Percentiles rank a stretch among this genome's conserved stretches.
These are phyloP conservation scores for Ogataea saltuana DNA, from an alignment of 805 yeast species.

Conservation along the genomic window DNA sequence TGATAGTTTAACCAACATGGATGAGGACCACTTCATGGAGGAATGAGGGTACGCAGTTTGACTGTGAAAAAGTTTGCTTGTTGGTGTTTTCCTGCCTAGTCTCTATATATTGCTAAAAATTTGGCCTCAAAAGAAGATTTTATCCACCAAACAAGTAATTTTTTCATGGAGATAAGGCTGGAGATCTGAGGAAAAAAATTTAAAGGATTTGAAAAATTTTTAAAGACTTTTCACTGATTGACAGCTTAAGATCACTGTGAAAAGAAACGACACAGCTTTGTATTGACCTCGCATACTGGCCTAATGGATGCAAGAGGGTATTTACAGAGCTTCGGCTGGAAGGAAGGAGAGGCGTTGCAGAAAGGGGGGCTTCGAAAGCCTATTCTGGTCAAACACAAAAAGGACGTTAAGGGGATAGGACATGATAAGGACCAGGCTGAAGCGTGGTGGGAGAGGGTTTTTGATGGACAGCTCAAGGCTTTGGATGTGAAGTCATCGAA, in stretches of 20 bases:
- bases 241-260: neutral
- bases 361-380: constrained; percentile 84
- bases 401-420: constrained; percentile 89
- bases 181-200: constrained; percentile 6
- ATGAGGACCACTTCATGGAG: constrained; percentile 18
- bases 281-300: too few species aligned
- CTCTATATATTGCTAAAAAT: constrained; percentile 1
- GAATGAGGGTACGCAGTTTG: too few species aligned
- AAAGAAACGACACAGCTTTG: too few species aligned
- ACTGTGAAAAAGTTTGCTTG: neutral
- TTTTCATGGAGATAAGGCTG: neutral
- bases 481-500: constrained; percentile 43
- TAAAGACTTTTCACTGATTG: neutral
- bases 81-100: neutral
- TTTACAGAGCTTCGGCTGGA: constrained; percentile 83
- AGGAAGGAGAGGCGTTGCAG: constrained; percentile 81
- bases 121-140: neutral
- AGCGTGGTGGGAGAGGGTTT: constrained; percentile 96
- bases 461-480: constrained; percentile 87
- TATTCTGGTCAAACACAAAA: constrained; percentile 84
- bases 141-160: neutral
- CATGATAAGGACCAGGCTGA: constrained; percentile 73
- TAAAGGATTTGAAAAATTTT: neutral
- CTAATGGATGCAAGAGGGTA: constrained; percentile 80
- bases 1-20: constrained; percentile 12